A percentile compares a stretch with the other conserved stretches of the same genome.
Conservation (phyloP, 2,329 filamentous ascomycete genomes). For the Hysterium pulicare region DNA sequence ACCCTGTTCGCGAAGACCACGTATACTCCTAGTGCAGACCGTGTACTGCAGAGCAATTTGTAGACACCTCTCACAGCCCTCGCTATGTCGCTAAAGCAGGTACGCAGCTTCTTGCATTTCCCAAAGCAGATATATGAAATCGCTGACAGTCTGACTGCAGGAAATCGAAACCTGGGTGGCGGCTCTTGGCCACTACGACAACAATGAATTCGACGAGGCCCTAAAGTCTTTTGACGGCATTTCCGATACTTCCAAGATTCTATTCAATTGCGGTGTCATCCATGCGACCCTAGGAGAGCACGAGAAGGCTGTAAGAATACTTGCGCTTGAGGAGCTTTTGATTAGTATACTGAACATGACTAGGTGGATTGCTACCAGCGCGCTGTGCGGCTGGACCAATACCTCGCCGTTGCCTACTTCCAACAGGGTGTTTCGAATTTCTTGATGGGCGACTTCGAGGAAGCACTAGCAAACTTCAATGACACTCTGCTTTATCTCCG, state of each 20-base stretch:
- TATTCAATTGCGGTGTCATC: slow-evolving; percentile 98
- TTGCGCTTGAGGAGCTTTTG: slow-evolving; percentile 11
- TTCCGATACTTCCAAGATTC: slow-evolving; percentile 92
- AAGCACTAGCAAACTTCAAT: slow-evolving; percentile 97
- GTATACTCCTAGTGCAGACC: not conserved
- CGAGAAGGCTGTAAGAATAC: slow-evolving; percentile 71
- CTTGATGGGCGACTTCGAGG: slow-evolving; percentile 92
- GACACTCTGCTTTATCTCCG: slow-evolving; percentile 91
- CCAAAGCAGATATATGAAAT: slow-evolving; percentile 10
- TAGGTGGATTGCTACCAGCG: slow-evolving; percentile 94
- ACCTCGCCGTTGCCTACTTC: slow-evolving; percentile 96
- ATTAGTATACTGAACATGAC: slow-evolving; percentile 12
- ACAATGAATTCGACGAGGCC: slow-evolving; percentile 93
- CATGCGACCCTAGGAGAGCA: slow-evolving; percentile 95
- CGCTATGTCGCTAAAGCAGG: slow-evolving; percentile 51
- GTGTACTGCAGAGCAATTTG: not conserved
- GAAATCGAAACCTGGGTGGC: slow-evolving; percentile 99
- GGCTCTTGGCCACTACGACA: slow-evolving; percentile 88
- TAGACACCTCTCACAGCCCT: slow-evolving; percentile 4
- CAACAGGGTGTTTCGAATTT: slow-evolving; percentile 99
- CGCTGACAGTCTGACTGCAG: slow-evolving; percentile 47
- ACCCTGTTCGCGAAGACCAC: slow-evolving; percentile 1
- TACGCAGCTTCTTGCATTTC: slow-evolving; percentile 18
- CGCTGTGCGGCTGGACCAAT: slow-evolving; percentile 85
- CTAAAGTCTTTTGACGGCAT: slow-evolving; percentile 81